Base-by-base conservation (phyloP, 768 basidiomycete species). In the Leucosporidium scottii region DNA sequence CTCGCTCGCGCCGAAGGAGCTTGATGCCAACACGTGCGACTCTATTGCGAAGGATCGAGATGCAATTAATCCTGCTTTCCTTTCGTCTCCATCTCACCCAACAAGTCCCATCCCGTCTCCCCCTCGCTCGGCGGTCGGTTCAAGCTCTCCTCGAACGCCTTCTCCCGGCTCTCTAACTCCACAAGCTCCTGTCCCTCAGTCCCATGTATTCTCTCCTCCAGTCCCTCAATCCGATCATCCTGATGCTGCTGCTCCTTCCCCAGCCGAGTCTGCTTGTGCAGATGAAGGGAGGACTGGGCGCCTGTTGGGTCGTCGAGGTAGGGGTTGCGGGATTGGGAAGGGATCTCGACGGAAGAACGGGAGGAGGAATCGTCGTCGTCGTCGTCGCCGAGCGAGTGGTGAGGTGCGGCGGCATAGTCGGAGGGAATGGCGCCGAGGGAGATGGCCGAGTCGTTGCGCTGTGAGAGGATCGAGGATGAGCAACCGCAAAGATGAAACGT, bases 211-310 rank as follows among this genome's bases (percentile, higher is more conserved):
- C 61, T 23, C 17, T 34, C 58, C 3, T 60, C 58, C 13, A 68
- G 21, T 0, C 55, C 61, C 2, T 28, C 27, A 9, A 69, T 61
- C 59, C 68, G 62, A 28, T 67, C 71, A 2, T 7, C 23, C n/a
- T 61, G 62, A 18, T 67, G 65, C 56, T 67, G 62, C n/a, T 61
- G 62, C 62, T 39, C 49, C 54, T 72, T 68, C 30, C 28, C 60
- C 27, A 15, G 20, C 44, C 39, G 55, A 6, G 53, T 59, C 23
- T 54, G n/a, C 3, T 65, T 44, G 15, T 44, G 39, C 39, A 44
- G 59, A 3, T 36, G 36, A 2, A 71, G 61, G 6, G 23, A 57
- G 56, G 39, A 62, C 12, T 68, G 31, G 13, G 62, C 57, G 27
- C 49, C 60, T 3, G 64, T 59, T 4, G 59, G 61, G 4, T 64